Conservation (phyloP, 2,329 filamentous ascomycete species). For the Mycogone perniciosa region DNA sequence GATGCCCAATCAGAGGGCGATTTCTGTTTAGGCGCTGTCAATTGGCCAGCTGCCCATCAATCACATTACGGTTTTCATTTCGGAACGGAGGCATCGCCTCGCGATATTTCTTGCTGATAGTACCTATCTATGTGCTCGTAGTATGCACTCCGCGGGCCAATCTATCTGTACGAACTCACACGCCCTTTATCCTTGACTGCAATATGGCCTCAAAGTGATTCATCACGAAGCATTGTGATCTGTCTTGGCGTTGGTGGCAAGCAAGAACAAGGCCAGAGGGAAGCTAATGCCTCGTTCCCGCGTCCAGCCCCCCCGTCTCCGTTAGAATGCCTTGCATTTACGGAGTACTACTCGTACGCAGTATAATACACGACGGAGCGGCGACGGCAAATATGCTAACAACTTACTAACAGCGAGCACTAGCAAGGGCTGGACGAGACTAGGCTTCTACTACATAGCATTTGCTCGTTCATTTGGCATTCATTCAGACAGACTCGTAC, state of each 20-base stretch:
- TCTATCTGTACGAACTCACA: too few species aligned
- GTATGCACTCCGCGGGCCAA: too few species aligned
- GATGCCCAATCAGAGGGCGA: slow-evolving; percentile 21
- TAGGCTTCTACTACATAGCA: too few species aligned
- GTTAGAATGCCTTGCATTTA: slow-evolving; percentile 15
- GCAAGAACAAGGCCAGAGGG: not conserved
- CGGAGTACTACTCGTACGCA: not conserved
- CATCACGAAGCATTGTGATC: not conserved
- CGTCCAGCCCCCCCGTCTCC: slow-evolving; percentile 11
- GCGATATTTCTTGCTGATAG: not conserved
- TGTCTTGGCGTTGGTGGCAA: slow-evolving; percentile 1
- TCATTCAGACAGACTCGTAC: too few species aligned
- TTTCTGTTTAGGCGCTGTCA: slow-evolving; percentile 13
- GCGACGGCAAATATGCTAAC: slow-evolving; percentile 3
- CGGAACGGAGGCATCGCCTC: slow-evolving; percentile 11
- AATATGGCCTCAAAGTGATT: not conserved
- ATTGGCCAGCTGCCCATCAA: slow-evolving; percentile 26
- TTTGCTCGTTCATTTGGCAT: too few species aligned
- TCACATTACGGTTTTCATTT: slow-evolving; percentile 22
- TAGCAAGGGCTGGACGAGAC: not conserved
- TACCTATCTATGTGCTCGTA: too few species aligned
- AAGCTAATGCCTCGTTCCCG: slow-evolving; percentile 14
- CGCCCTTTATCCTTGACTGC: too few species aligned
- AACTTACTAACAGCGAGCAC: not conserved
- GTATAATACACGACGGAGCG: slow-evolving; percentile 6